Evolutionary conservation across 805 yeast genomes (phyloP), one percentile per base, ranked within the genome.

Genomic region (Zygotorulaspora chibaensis): DNA sequence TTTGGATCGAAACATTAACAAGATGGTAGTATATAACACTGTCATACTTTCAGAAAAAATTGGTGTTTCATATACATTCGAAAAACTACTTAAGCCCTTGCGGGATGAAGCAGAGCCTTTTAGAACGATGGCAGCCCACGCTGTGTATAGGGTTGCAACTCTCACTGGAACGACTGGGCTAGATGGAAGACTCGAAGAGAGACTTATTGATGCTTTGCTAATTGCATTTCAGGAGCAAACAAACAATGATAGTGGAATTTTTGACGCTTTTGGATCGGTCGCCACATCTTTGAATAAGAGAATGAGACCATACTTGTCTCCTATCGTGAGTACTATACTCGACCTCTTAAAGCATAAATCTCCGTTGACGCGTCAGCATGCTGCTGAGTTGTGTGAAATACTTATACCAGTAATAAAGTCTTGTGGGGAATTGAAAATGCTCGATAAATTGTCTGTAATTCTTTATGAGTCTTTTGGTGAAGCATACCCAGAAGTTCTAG

Each of bases 401-500:
- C 67, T 88, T 17, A 83, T 90, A 0, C 81, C 84, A 0, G 83
- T 79, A 1, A 71, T 91, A 38, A 77, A 77, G 53, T 60, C 69
- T 10, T 85, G 96, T 61, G 77, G 74, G 8, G 84, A 86, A 57
- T 76, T 74, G 29, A 81, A 75, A 10, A 66, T 86, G 43, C 60
- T 91, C 50, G 74, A 74, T 45, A 84, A 84, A 55, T 68, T 91
- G 43, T 81, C 89, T 4, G 75, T 85, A 17, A 82, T 90, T 12
- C 69, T 93, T 28, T 88, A 84, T 62, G 99, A 93, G 63, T 84
- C 93, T 11, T 72, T 93, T 8, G 99, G 99, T 15, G 99, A 93
- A 61, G 91, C 84, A 5, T 88, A 81, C 53, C 99, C 99, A 0
- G 96, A 89, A 42, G 97, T 89, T 2, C 70, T 93, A 38, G 97